Base-by-base conservation (phyloP, 768 basidiomycete species). In the Panus rudis region DNA sequence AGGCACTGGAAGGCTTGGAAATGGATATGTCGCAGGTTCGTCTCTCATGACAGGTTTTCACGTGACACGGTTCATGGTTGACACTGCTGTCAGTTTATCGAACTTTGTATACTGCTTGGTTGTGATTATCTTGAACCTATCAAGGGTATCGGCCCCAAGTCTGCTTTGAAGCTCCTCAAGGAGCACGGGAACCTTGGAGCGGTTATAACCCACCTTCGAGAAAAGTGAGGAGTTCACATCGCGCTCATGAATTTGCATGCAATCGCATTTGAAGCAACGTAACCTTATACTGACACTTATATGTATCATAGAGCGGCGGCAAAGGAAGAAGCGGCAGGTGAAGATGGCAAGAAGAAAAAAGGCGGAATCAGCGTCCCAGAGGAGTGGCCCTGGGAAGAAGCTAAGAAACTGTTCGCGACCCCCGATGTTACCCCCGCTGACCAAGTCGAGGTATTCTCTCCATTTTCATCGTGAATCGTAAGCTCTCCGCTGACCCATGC, bases 51-150 rank as follows among this genome's bases (percentile, higher is more conserved):
- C 27, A 8, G 25, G 13, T 19, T 19, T 8, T 16, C 3, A 21
- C 17, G 6, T 14, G 25, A 54, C 38, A 21, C 23, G 21, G 38
- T 21, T 21, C 17, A 23, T 37, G 0, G 6, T 33, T 4, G 1
- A 3, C 21, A 2, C 33, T 20, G n/a, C 33, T 35, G 10, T 8
- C 35, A 97, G 90, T 99, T 99, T 58, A 86, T 92, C 53, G 96
- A 99, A 53, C 72, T 99, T 4, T 99, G 94, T 58, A 86, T 99
- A 51, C 75, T 99, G 7, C 80, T 98, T 28, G 96, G 96, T 4
- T 99, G 96, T 47, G 96, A 99, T 59, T 99, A 99, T 64, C 81
- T 99, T 45, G 96, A 99, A 61, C 96, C 96, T n/a, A 92, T 96
- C 60, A 93, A 82, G 63, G 96, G 96, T 2, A 69, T 99, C 32